Base-by-base conservation (phyloP, 306 rosid genomes). In the Prunus armeniaca region DNA sequence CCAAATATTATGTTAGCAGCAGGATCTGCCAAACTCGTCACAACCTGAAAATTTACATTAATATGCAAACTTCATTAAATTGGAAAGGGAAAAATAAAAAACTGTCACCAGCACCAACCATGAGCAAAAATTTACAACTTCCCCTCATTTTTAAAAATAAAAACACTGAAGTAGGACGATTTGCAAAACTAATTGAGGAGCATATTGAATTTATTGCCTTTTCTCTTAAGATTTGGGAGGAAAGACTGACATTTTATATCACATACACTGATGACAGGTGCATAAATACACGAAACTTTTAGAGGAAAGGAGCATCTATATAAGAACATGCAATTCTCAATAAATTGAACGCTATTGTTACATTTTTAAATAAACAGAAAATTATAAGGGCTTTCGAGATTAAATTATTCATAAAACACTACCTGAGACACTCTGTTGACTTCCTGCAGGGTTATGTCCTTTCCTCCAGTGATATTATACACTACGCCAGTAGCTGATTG, bases 341-440 rank as follows among this genome's bases (percentile, higher is more conserved):
- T 14, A 69, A 3, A 69, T 49, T 25, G 8, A 49, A 17, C 4
- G 24, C 27, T n/a, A 27, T 3, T 38, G 49, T 69, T 24, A 69
- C 15, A 49, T 28, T 27, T 25, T 17, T 49, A 11, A 11, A 27
- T 19, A 51, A 51, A 11, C 25, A 69, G 63, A 70, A 25, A 52
- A 12, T 34, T 58, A 9, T 11, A 24, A 12, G 65, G 65, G 0
- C 38, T 65, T 77, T 69, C 27, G 12, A 20, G 20, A 52, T 27
- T 47, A 1, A n/a, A 32, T 2, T 63, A 64, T 25, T 28, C 25
- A 62, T 70, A 57, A 82, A 52, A 71, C 52, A 69, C 71, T 27
- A 93, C 98, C 98, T 96, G 99, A 78, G 99, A 96, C 12, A 96
- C 99, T 80, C 93, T 89, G 74, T 96, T 96, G 62, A 96, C 97